These are phyloP conservation scores for Puya raimondii DNA, from an alignment of 176 grass and related monocot genomes.

Conservation along the genomic window DNA sequence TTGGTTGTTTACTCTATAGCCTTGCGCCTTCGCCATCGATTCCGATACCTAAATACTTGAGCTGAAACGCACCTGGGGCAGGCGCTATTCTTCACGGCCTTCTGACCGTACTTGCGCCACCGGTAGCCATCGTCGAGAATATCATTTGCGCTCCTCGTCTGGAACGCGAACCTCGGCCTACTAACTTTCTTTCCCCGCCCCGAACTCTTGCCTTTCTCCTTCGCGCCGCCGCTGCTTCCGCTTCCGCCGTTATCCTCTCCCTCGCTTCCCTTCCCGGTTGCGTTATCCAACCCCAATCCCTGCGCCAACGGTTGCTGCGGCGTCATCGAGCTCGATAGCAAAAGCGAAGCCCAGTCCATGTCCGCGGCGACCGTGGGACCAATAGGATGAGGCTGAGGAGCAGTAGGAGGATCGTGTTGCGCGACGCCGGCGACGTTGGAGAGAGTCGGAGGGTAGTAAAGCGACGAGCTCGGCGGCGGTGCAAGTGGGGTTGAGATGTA, in stretches of 20 bases:
- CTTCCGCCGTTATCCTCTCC: conserved; percentile 24
- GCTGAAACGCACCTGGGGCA: conserved; percentile 46
- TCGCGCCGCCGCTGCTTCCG: conserved; percentile 8
- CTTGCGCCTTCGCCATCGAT: background rate
- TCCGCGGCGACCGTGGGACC: background rate
- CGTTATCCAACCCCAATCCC: background rate
- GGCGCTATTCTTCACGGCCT: conserved; percentile 85
- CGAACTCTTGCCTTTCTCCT: conserved; percentile 20
- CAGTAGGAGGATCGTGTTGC: background rate
- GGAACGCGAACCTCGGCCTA: conserved; percentile 74
- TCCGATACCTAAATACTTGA: background rate
- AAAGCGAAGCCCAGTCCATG: conserved; percentile 26
- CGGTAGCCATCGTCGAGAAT: conserved; percentile 89
- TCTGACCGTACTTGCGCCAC: conserved; percentile 95
- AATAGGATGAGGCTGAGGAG: background rate
- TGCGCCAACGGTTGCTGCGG: conserved; percentile 8
- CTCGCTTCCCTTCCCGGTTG: conserved; percentile 11
- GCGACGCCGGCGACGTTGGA: conserved; percentile 11
- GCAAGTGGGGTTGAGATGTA: conserved; percentile 35
- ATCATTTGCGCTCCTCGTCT: conserved; percentile 75
- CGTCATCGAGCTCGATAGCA: conserved; percentile 10
- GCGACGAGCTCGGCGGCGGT: conserved; percentile 11
- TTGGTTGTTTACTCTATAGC: background rate
- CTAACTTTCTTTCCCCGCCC: conserved; percentile 52
- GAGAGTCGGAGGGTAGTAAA: conserved; percentile 14